A percentile compares a stretch with the other conserved stretches of the same genome.
These are phyloP conservation scores for Fistulinella prunicolor DNA, from an alignment of 768 basidiomycete genomes.

Conservation along the genomic window DNA sequence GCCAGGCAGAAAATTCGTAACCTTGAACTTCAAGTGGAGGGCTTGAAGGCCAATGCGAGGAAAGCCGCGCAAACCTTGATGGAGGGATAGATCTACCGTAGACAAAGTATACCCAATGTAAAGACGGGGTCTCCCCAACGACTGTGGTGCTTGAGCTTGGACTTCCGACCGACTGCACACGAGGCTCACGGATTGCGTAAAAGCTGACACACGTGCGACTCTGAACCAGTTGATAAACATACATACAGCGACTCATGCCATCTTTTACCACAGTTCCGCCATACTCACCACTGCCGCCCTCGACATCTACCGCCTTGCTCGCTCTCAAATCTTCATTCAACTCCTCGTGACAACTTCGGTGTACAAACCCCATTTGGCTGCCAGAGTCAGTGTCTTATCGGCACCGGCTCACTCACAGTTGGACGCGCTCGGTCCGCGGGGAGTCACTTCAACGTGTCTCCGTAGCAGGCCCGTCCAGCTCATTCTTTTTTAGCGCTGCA, in stretches of 20 bases:
- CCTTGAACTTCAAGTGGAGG: conserved; percentile 80
- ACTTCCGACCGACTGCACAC: no score
- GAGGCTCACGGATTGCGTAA: no score
- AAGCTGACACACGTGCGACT: conserved; percentile 13
- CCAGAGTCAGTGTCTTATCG: conserved; percentile 2
- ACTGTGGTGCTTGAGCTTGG: no score
- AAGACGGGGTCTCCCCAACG: no score
- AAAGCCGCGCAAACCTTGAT: conserved; percentile 68
- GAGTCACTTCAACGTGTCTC: conserved; percentile 29
- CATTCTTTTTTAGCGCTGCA: conserved; percentile 39
- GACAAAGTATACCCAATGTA: conserved; percentile 2
- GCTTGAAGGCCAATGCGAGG: conserved; percentile 67
- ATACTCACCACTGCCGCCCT: no score
- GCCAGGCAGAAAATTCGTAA: conserved; percentile 79
- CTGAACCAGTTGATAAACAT: background rate
- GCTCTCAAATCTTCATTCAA: no score
- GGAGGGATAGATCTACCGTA: conserved; percentile 18
- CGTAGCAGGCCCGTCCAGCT: conserved; percentile 18
- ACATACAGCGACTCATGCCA: no score
- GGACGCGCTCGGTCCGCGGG: conserved; percentile 23
- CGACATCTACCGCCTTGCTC: no score
- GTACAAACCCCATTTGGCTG: no score
- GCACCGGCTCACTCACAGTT: conserved; percentile 14
- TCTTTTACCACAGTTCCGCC: no score
- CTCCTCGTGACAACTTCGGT: no score